Percentiles rank a stretch among this genome's conserved stretches.
Conservation (phyloP, 1,284 basidiomycete species). For the Heterobasidion occidentale region DNA sequence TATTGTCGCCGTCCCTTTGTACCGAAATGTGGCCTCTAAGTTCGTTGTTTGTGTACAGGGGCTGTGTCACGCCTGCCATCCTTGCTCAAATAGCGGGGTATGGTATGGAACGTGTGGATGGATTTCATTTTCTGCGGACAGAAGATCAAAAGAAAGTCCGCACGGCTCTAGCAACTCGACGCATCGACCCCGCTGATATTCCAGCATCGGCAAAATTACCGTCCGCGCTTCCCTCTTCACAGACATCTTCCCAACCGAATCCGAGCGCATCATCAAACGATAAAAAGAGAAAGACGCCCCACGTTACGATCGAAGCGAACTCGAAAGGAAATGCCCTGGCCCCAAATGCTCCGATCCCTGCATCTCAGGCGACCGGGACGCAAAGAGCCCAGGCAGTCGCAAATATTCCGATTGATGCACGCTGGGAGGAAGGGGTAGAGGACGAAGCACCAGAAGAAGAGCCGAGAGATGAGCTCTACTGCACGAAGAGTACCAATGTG, state of each 20-base stretch:
- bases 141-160: conserved; percentile 57
- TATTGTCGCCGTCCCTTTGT: conserved; percentile 20
- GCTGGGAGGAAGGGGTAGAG: conserved; percentile 29
- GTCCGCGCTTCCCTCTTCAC: conserved; percentile 6
- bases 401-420: conserved; percentile 23
- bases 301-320: no score
- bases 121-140: conserved; percentile 46
- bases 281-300: conserved; percentile 25
- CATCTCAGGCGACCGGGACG: neutral
- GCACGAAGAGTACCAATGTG: conserved; percentile 49
- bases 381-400: neutral
- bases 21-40: neutral
- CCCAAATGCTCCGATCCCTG: neutral
- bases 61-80: conserved; percentile 57
- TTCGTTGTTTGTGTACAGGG: conserved; percentile 34
- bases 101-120: conserved; percentile 34
- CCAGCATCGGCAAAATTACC: conserved; percentile 17
- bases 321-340: no score
- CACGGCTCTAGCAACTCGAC: conserved; percentile 41
- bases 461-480: conserved; percentile 56
- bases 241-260: conserved; percentile 22
- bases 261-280: conserved; percentile 18
- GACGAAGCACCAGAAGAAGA: conserved; percentile 36
- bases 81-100: conserved; percentile 39
- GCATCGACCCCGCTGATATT: conserved; percentile 49